Conservation (phyloP, 257 asterid species). For the Plantago major region DNA sequence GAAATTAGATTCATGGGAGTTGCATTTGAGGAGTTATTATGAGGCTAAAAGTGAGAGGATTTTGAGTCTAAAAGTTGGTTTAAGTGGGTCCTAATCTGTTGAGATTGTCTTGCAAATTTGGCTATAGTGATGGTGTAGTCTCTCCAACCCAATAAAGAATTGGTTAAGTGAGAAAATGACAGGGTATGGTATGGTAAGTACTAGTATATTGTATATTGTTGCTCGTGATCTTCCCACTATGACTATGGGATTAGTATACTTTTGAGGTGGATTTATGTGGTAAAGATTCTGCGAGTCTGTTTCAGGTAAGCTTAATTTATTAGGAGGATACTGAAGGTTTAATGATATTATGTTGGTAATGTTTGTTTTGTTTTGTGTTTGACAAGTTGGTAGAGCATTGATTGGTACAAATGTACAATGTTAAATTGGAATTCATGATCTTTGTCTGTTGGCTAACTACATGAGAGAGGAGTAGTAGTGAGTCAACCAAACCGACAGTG, state of each 20-base stretch:
- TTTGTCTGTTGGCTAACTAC: constrained; percentile 26
- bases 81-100: constrained; percentile 48
- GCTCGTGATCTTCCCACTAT: constrained; percentile 51
- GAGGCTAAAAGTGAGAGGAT: constrained; percentile 29
- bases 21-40: constrained; percentile 24
- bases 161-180: constrained; percentile 28
- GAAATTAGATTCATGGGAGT: constrained; percentile 28
- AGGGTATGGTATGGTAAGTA: constrained; percentile 20
- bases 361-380: constrained; percentile 11
- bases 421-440: not conserved
- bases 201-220: constrained; percentile 32
- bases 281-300: constrained; percentile 18
- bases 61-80: constrained; percentile 32
- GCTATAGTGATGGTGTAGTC: constrained; percentile 33
- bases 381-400: constrained; percentile 12
- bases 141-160: constrained; percentile 33
- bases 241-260: not conserved
- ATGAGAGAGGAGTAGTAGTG: constrained; percentile 23
- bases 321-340: not conserved
- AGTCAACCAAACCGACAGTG: constrained; percentile 50
- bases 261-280: constrained; percentile 18
- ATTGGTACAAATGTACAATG: constrained; percentile 1
- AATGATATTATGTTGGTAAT: not conserved
- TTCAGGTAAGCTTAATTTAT: constrained; percentile 22
- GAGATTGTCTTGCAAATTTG: constrained; percentile 35